Evolutionary conservation across 2,329 filamentous ascomycete genomes (phyloP).

Genomic region (Cladosporium halotolerans): DNA sequence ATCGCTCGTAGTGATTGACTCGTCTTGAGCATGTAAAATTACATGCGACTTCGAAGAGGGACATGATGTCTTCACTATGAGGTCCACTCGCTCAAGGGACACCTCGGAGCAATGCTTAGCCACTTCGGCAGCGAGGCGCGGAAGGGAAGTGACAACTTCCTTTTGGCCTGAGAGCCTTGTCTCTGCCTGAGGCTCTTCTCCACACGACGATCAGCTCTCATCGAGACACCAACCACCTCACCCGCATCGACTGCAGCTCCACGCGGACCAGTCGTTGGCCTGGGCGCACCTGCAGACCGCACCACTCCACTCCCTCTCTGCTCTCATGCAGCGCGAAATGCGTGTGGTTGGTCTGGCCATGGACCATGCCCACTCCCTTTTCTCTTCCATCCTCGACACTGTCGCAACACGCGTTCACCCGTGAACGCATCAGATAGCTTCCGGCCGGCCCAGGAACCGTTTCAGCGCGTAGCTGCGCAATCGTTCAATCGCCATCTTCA

Average conservation of each 20-base stretch:
- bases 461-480: background rate
- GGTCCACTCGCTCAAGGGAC: background rate
- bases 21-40: no score
- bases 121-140: constrained; percentile 5
- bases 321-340: background rate
- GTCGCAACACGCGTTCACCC: no score
- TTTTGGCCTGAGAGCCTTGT: background rate
- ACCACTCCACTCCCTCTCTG: background rate
- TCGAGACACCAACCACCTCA: constrained; percentile 7
- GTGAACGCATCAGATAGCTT: no score
- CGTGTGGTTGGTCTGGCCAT: background rate
- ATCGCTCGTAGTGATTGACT: background rate
- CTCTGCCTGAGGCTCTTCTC: background rate
- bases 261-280: constrained; percentile 1
- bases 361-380: background rate
- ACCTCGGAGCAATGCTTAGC: background rate
- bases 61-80: background rate
- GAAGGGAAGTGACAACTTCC: constrained; percentile 4
- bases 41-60: background rate
- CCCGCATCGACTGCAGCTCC: background rate
- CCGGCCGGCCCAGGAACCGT: background rate
- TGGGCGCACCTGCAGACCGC: background rate
- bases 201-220: background rate
- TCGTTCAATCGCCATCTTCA: background rate
- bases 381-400: background rate